A percentile compares a stretch with the other conserved stretches of the same genome.
Conservation (phyloP, 257 asterid genomes). For the Coffea canephora region DNA sequence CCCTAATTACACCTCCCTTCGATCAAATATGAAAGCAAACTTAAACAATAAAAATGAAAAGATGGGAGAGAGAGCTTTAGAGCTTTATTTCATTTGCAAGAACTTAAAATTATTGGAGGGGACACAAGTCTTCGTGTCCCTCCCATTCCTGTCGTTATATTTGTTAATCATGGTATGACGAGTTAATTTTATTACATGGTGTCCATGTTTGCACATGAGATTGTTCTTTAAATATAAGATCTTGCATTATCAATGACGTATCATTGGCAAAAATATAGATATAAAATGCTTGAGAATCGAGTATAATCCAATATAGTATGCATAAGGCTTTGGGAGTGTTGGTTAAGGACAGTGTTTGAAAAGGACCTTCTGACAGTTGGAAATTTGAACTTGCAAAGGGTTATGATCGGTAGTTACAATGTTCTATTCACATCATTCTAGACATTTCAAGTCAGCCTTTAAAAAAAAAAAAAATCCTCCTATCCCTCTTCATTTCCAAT, state of each 20-base stretch:
- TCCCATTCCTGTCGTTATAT: background rate
- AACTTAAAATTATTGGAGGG: background rate
- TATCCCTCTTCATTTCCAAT: too few relatives aligned
- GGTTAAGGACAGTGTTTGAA: background rate
- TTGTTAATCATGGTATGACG: background rate
- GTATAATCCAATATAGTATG: too few relatives aligned
- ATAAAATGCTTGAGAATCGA: too few relatives aligned
- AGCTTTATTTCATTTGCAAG: background rate
- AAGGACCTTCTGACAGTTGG: background rate
- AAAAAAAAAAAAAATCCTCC: too few relatives aligned
- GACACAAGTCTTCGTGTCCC: background rate
- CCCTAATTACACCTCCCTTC: background rate
- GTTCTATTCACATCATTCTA: too few relatives aligned
- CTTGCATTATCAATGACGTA: background rate
- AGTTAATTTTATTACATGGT: background rate
- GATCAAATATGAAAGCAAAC: background rate
- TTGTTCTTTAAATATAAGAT: background rate
- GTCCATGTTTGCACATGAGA: background rate
- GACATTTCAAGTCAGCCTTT: too few relatives aligned
- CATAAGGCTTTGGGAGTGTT: background rate
- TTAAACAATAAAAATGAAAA: too few relatives aligned
- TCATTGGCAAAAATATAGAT: too few relatives aligned
- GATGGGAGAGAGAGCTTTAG: background rate
- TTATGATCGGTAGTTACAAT: too few relatives aligned
- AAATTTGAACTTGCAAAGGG: background rate